phyloP scores from a whole-genome alignment of 1,284 basidiomycete species.

The Marasmius sp. region DNA sequence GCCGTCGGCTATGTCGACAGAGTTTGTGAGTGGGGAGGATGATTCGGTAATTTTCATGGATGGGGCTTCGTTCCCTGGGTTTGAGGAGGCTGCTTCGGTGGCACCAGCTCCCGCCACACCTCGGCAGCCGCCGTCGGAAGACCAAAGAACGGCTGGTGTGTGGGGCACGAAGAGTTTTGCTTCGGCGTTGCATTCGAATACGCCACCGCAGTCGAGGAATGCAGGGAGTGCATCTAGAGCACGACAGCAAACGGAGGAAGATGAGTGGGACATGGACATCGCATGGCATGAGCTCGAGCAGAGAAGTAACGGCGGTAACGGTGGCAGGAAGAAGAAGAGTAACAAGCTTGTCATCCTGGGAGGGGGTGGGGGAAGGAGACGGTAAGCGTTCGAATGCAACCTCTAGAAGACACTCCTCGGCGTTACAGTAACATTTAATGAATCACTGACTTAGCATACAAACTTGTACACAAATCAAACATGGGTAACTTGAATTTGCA shows the following conservation, averaged over 20 bases:
- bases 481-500: background rate
- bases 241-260: slow-evolving; percentile 37
- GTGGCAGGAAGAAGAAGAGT: slow-evolving; percentile 61
- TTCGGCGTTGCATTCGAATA: slow-evolving; percentile 57
- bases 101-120: slow-evolving; percentile 9
- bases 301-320: slow-evolving; percentile 37
- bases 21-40: slow-evolving; percentile 7
- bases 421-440: background rate
- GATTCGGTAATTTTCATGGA: slow-evolving; percentile 26
- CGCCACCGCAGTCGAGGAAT: slow-evolving; percentile 19
- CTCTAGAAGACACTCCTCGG: background rate
- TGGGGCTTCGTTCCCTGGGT: slow-evolving; percentile 20
- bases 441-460: background rate
- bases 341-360: slow-evolving; percentile 73
- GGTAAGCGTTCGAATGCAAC: slow-evolving; percentile 21
- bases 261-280: slow-evolving; percentile 78
- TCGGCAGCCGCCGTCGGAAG: background rate
- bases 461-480: background rate
- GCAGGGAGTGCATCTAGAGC: slow-evolving; percentile 17
- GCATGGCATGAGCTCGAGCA: slow-evolving; percentile 83
- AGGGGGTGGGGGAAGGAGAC: slow-evolving; percentile 48
- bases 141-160: slow-evolving; percentile 46
- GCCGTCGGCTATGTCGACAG: slow-evolving; percentile 1
- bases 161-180: slow-evolving; percentile 83
- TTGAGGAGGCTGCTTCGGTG: slow-evolving; percentile 20